Conservation (phyloP, 495 filamentous ascomycete genomes). For the Tirmania nivea region DNA sequence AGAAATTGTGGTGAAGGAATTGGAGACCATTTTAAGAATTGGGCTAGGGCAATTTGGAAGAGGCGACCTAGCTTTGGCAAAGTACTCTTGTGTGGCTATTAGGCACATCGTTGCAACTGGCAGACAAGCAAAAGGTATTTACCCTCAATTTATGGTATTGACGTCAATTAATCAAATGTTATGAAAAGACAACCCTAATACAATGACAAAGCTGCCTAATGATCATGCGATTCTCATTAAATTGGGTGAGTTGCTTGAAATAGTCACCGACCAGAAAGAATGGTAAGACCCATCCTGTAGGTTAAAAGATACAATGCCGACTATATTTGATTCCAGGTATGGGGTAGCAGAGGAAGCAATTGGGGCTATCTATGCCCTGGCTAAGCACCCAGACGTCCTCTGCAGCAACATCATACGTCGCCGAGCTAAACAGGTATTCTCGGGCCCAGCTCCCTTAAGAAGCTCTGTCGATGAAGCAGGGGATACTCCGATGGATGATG, state of each 20-base stretch:
- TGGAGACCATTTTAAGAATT: slow-evolving; percentile 80
- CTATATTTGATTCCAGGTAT: slow-evolving; percentile 19
- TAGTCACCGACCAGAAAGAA: slow-evolving; percentile 72
- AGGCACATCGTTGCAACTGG: slow-evolving; percentile 70
- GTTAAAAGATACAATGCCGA: neutral
- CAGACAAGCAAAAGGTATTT: slow-evolving; percentile 40
- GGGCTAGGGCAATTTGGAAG: slow-evolving; percentile 64
- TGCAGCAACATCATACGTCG: slow-evolving; percentile 79
- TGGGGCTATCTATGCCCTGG: slow-evolving; percentile 82
- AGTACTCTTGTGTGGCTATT: slow-evolving; percentile 85
- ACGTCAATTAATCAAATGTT: too few relatives aligned
- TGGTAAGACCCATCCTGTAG: slow-evolving; percentile 35
- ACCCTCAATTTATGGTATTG: neutral
- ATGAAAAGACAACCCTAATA: slow-evolving; percentile 31
- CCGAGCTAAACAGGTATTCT: slow-evolving; percentile 69
- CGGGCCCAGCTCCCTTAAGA: slow-evolving; percentile 20
- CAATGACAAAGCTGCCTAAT: slow-evolving; percentile 62
- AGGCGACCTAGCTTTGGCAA: slow-evolving; percentile 66
- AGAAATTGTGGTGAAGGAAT: slow-evolving; percentile 77
- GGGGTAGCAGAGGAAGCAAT: slow-evolving; percentile 96
- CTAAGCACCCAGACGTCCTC: slow-evolving; percentile 81
- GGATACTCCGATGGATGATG: slow-evolving; percentile 22
- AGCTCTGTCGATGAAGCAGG: slow-evolving; percentile 6
- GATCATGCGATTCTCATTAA: slow-evolving; percentile 69
- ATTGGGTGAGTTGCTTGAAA: slow-evolving; percentile 64